phyloP scores from a whole-genome alignment of 2,329 filamentous ascomycete species.

The Pezicula neosporulosa region DNA sequence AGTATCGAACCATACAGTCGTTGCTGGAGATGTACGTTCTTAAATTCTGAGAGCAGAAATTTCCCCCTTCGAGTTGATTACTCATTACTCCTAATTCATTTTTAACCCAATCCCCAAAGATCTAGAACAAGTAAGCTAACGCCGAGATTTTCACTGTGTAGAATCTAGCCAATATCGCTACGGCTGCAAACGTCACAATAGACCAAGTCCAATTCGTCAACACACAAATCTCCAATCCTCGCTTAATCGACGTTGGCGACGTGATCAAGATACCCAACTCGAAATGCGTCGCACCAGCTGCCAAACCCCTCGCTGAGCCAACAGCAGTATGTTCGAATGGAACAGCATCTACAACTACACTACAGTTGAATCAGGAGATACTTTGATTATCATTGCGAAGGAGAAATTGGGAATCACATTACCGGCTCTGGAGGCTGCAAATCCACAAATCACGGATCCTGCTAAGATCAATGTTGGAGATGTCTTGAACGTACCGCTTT shows the following conservation, averaged over 20 bases:
- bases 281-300: constrained; percentile 7
- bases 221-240: constrained; percentile 10
- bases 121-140: no score
- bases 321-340: constrained; percentile 10
- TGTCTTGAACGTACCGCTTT: constrained; percentile 11
- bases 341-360: constrained; percentile 2
- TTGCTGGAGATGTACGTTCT: constrained; percentile 4
- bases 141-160: no score
- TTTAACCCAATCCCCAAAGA: no score
- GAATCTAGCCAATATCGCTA: constrained; percentile 5
- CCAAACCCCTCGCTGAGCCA: constrained; percentile 1
- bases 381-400: constrained; percentile 12
- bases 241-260: constrained; percentile 9
- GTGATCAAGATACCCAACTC: constrained; percentile 8
- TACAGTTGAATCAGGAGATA: constrained; percentile 8
- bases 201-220: constrained; percentile 14
- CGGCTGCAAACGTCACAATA: constrained; percentile 4
- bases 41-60: no score
- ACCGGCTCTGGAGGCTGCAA: constrained; percentile 7
- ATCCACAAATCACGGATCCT: constrained; percentile 9
- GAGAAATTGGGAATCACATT: constrained; percentile 13
- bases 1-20: constrained; percentile 6
- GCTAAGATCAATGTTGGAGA: constrained; percentile 8
- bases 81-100: no score
- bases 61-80: no score